phyloP scores from a whole-genome alignment of 2,329 filamentous ascomycete species.

The Trichoderma aggressivum region DNA sequence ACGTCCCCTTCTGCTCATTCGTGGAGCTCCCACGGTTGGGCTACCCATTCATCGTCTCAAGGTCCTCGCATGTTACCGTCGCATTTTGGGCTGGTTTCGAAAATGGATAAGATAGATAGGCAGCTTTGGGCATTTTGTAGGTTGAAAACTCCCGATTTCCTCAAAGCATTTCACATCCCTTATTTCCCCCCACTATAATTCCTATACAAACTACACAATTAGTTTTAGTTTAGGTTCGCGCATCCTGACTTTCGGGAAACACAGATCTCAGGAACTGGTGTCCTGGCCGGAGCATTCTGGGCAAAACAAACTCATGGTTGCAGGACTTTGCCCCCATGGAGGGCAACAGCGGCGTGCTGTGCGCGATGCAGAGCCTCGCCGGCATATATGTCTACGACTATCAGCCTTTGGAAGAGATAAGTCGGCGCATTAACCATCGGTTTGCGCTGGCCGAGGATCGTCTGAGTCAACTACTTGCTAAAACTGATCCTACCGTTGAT shows the following conservation, averaged over 20 bases:
- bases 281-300: conserved; percentile 38
- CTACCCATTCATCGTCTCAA: neutral
- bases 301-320: conserved; percentile 39
- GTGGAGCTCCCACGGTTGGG: neutral
- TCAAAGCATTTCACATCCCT: neutral
- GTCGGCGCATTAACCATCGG: conserved; percentile 33
- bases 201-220: neutral
- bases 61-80: conserved; percentile 24
- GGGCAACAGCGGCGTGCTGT: conserved; percentile 32
- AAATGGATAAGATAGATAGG: conserved; percentile 35
- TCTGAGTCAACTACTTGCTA: conserved; percentile 29
- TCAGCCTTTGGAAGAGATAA: conserved; percentile 31
- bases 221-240: neutral
- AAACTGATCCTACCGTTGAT: conserved; percentile 22
- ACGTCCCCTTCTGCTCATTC: neutral
- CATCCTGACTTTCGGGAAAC: conserved; percentile 7
- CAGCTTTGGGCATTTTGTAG: conserved; percentile 36
- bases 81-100: conserved; percentile 32
- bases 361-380: conserved; percentile 40
- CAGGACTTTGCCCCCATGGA: conserved; percentile 40
- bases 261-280: conserved; percentile 41
- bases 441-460: conserved; percentile 33
- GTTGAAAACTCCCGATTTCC: conserved; percentile 20
- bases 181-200: neutral
- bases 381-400: conserved; percentile 43